These are phyloP conservation scores for Schoenoplectus tabernaemontani DNA, from an alignment of 202 grass and related monocot genomes.

Conservation along the genomic window DNA sequence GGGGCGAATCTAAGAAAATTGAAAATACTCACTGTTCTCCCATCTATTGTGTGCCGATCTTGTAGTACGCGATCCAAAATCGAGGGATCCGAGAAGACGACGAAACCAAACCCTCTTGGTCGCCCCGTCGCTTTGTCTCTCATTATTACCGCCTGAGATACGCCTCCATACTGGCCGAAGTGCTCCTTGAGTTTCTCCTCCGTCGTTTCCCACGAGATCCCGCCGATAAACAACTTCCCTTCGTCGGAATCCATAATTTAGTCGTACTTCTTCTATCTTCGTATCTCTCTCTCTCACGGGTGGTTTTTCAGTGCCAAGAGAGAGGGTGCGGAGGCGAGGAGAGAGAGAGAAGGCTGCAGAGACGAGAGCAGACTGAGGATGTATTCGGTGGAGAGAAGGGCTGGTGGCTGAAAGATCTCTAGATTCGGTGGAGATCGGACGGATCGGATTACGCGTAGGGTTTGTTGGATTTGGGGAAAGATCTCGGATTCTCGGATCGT, in stretches of 20 bases:
- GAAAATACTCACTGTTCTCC: constrained; percentile 49
- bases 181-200: constrained; percentile 95
- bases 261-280: constrained; percentile 2
- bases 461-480: background rate
- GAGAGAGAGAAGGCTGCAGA: constrained; percentile 4
- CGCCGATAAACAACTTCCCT: constrained; percentile 94
- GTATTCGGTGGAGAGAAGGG: constrained; percentile 18
- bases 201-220: constrained; percentile 96
- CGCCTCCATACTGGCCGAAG: constrained; percentile 72
- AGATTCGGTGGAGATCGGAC: constrained; percentile 21
- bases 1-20: background rate
- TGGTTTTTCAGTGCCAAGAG: background rate
- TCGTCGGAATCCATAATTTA: constrained; percentile 84
- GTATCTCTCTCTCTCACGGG: background rate
- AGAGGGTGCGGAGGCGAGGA: constrained; percentile 22
- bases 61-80: constrained; percentile 68
- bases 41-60: constrained; percentile 78
- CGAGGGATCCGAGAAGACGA: constrained; percentile 71
- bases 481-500: background rate
- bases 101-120: constrained; percentile 87
- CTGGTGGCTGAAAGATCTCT: background rate
- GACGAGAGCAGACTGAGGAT: background rate
- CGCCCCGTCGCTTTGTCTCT: constrained; percentile 82
- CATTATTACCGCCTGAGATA: constrained; percentile 81
- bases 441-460: constrained; percentile 11